A percentile compares a stretch with the other conserved stretches of the same genome.
phyloP scores from a whole-genome alignment of 2,329 filamentous ascomycete genomes.

The Phyllosticta citrichinensis region DNA sequence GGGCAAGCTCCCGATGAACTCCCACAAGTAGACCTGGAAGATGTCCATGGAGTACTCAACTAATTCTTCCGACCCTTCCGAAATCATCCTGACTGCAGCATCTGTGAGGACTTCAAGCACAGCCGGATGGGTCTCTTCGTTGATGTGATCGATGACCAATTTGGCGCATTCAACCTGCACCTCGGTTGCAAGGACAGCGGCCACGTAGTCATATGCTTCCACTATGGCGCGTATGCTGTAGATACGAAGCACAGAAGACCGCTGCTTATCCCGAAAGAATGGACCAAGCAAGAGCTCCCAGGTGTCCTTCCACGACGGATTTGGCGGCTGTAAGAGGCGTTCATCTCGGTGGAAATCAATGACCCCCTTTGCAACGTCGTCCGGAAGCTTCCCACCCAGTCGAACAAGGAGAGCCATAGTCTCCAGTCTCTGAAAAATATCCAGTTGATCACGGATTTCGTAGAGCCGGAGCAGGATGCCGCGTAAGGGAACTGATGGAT shows the following conservation, averaged over 20 bases:
- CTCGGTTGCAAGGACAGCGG: constrained; percentile 48
- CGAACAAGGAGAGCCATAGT: constrained; percentile 58
- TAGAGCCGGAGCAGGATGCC: constrained; percentile 21
- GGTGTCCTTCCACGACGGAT: constrained; percentile 57
- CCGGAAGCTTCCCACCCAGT: constrained; percentile 52
- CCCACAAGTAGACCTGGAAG: constrained; percentile 31
- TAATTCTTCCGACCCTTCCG: constrained; percentile 46
- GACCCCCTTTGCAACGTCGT: constrained; percentile 53
- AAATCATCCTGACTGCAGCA: constrained; percentile 55
- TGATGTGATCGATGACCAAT: constrained; percentile 51
- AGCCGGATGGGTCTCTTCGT: constrained; percentile 52
- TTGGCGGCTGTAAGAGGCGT: constrained; percentile 61
- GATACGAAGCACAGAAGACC: constrained; percentile 46
- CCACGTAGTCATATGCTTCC: constrained; percentile 39
- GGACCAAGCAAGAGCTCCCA: constrained; percentile 45
- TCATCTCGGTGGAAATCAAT: constrained; percentile 60
- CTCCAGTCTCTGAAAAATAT: constrained; percentile 54
- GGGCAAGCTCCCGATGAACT: constrained; percentile 16
- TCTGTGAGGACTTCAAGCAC: constrained; percentile 56
- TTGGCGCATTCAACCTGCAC: constrained; percentile 50
- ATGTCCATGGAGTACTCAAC: constrained; percentile 40
- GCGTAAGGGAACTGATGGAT: constrained; percentile 5
- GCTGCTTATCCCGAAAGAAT: constrained; percentile 6
- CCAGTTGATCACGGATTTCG: constrained; percentile 23
- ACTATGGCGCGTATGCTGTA: constrained; percentile 50